Evolutionary conservation across 2,329 filamentous ascomycete genomes (phyloP), one percentile per base, ranked within the genome.

Genomic region (Xylariaceae sp.): DNA sequence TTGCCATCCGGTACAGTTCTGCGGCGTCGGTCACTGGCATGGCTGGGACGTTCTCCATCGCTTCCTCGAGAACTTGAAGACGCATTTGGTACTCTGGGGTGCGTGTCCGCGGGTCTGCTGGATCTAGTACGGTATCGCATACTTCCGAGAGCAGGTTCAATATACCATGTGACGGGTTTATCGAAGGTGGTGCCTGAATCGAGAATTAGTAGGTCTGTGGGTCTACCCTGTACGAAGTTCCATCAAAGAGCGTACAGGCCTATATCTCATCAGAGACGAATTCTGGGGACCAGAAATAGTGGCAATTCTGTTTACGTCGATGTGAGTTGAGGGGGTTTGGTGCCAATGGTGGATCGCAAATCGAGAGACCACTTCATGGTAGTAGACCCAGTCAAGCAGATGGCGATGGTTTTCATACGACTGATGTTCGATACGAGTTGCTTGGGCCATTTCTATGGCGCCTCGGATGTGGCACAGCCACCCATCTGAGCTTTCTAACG

Each of bases 341-440:
- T 33, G 40, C 52, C 53, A 56, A 22, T 56, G 53, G 17, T 37
- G 43, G 10, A 49, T 37, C 14, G 47, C 42, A 35, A 57, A 56
- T 12, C 42, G 48, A 18, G 50, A 45, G 18, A 56, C 22, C 9
- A 47, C 37, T 19, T 56, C 38, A 22, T 56, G 50, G 25, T 54
- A 54, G 28, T 50, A 50, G 10, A 49, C 42, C 53, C 54, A 56
- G 22, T 52, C 48, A 7, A 54, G 35, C 5, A 56, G 26, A 9
- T 32, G 23, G 2, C 32, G 26, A 9, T 43, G 29, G 4, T 45
- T 37, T 3, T 43, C 16, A 2, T 32, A 12, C 9, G n/a, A 35
- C 10, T 39, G 30, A 3, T 40, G 12, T 11, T 22, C 29, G 3
- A 50, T 36, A 5, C 21, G 26, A 13, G 39, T 34, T 7, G 24